Conservation (phyloP, 352 stramenopile genomes). For the Pythium myriotylum region DNA sequence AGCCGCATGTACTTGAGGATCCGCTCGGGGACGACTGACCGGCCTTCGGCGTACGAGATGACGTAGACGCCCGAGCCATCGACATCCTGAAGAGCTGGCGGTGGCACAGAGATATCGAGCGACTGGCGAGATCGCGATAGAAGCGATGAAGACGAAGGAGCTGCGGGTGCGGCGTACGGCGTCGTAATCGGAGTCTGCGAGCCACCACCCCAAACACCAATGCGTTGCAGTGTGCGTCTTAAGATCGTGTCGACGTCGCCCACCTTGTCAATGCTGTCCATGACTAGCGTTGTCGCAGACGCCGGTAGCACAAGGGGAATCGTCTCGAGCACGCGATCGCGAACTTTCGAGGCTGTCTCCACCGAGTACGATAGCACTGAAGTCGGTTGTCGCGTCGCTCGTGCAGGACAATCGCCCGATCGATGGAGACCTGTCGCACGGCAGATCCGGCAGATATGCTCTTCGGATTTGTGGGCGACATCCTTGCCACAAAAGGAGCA, state of each 20-base stretch:
- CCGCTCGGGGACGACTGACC: constrained; percentile 68
- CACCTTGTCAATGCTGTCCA: constrained; percentile 72
- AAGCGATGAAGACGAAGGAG: constrained; percentile 1
- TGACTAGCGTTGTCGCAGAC: constrained; percentile 51
- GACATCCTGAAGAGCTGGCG: constrained; percentile 22
- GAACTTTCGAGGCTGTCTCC: constrained; percentile 66
- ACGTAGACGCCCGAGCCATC: constrained; percentile 61
- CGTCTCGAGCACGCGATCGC: constrained; percentile 56
- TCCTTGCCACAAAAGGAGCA: constrained; percentile 71
- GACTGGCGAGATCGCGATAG: constrained; percentile 1
- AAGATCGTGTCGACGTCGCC: constrained; percentile 75
- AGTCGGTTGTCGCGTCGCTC: constrained; percentile 9
- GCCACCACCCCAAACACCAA: constrained; percentile 80
- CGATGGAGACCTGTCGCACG: constrained; percentile 54
- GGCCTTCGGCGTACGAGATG: constrained; percentile 76
- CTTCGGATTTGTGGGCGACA: constrained; percentile 48
- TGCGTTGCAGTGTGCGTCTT: constrained; percentile 61
- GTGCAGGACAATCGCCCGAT: constrained; percentile 54
- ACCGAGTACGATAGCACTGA: constrained; percentile 69
- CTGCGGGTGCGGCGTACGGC: constrained; percentile 42
- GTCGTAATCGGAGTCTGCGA: constrained; percentile 85
- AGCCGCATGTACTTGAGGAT: constrained; percentile 88
- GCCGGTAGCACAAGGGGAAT: constrained; percentile 55
- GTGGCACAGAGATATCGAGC: constrained; percentile 5
- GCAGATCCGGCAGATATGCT: constrained; percentile 69